Evolutionary conservation across 2,329 filamentous ascomycete species (phyloP), one percentile per base, ranked within the genome.

Genomic region (Fusarium sp.): DNA sequence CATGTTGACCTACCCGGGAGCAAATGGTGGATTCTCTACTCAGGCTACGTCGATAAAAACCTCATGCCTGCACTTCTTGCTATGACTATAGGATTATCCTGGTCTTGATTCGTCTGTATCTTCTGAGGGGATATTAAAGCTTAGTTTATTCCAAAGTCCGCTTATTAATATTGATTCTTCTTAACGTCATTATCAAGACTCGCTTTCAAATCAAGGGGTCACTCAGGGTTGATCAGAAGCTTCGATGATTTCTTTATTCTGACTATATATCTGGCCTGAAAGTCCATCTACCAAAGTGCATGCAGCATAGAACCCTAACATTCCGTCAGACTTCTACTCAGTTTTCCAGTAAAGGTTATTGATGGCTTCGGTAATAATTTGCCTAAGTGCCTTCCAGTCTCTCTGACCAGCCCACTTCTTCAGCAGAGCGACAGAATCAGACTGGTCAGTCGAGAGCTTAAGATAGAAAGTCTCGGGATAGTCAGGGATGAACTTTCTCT

Each of bases 401-500:
- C 53, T 35, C 10, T 65, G 50, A 1, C 22, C 26, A 6, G 24
- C 55, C 65, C 65, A 69, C 24, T 53, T 61, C 33, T 39, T 50
- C 28, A 70, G 2, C 0, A 70, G 54, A 16, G 30, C n/a, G 6
- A 65, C 16, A 45, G 65, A 42, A 2, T 47, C 33, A 20, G 48
- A 64, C 12, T 65, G 65, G 15, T 65, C 54, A 11, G 65, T 60
- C 1, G 50, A 68, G 4, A 54, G 33, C 12, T 44, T 56, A 16
- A 63, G 50, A 9, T 68, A 38, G 7, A 56, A 28, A 2, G 36
- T 48, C 14, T 64, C 33, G 10, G 59, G 56, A 10, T 65, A 62
- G 14, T 72, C 53, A 14, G 44, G 22, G 4, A 71, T 53, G 3
- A 71, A 65, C 1, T 71, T 13, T 22, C 35, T 65, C 35, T 65